Base-by-base conservation (phyloP, 257 asterid species). In the Verbena officinalis region DNA sequence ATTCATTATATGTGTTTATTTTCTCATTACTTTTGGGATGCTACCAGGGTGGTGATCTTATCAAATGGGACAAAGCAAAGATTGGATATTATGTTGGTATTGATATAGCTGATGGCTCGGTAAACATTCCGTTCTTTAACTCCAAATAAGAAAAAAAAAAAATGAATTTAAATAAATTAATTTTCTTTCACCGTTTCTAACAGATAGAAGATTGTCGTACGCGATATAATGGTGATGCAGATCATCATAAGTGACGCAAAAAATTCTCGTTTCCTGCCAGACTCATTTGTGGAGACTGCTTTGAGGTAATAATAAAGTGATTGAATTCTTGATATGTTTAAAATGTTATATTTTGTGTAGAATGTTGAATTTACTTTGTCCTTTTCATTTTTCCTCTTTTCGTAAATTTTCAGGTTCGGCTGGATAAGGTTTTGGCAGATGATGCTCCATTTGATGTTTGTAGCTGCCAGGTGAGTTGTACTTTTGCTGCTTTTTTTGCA, bases 11-110 rank as follows among this genome's bases (percentile, higher is more conserved):
- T 50, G n/a, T n/a, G n/a, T n/a, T n/a, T n/a, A 17, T 63, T 17
- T 52, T 51, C 49, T 66, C 15, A 20, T 17, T 55, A 12, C 30
- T 24, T 64, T 60, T 52, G 39, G 2, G 16, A 44, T 63, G 62
- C 36, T 53, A 62, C 68, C 77, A 89, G 99, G 97, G 99, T 51
- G 99, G 96, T 70, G 99, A 94, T 75, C 92, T 90, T 59, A 90
- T 94, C 77, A 88, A 94, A 86, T 94, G 99, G 99, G 97, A 94
- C 76, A 94, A 94, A 80, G 99, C 99, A 38, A 90, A 72, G 73
- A 83, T 94, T 76, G 91, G 89, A 57, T 94, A 90, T 75, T 94
- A 90, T 67, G 95, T 88, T 8, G 99, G 99, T 13, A 86, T 94
- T 39, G 97, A 94, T 76, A 94, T 94, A 64, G 97, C 97, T 39